phyloP scores from a whole-genome alignment of 305 asterid genomes.

The Fraxinus xanthoxyloides region DNA sequence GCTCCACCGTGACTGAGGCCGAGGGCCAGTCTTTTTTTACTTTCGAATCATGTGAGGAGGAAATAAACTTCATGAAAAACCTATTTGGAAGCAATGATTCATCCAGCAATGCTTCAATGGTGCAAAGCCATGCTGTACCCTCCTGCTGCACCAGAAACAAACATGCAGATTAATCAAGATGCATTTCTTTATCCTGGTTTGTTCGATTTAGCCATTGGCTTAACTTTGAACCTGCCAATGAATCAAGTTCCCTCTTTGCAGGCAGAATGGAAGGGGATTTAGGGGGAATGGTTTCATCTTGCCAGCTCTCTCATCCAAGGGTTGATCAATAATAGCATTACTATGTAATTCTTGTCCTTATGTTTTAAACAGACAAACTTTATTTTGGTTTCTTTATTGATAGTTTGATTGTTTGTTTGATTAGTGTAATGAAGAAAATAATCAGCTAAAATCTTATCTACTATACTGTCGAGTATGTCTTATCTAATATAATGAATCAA shows the following conservation, averaged over 20 bases:
- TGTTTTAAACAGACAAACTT: neutral
- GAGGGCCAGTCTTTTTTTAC: neutral
- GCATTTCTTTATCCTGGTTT: neutral
- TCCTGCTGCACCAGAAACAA: neutral
- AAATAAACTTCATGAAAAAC: slow-evolving; percentile 48
- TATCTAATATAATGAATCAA: neutral
- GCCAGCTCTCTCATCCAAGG: neutral
- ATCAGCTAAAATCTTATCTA: neutral
- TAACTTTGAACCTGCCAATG: neutral
- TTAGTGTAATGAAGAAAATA: neutral
- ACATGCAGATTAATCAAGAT: neutral
- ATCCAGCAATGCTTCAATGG: neutral
- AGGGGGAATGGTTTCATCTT: slow-evolving; percentile 21
- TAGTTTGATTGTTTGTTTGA: neutral
- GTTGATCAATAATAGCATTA: neutral
- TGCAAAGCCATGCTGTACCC: neutral
- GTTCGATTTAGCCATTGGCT: slow-evolving; percentile 10
- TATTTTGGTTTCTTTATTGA: neutral
- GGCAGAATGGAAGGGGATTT: slow-evolving; percentile 24
- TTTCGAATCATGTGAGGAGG: slow-evolving; percentile 40
- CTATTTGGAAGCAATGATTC: slow-evolving; percentile 31
- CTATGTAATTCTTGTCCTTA: neutral
- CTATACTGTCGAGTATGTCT: neutral
- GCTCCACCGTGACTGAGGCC: neutral
- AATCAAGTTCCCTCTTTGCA: slow-evolving; percentile 2